Evolutionary conservation across 2,329 filamentous ascomycete species (phyloP).

Genomic region (Fusarium phyllophilum): DNA sequence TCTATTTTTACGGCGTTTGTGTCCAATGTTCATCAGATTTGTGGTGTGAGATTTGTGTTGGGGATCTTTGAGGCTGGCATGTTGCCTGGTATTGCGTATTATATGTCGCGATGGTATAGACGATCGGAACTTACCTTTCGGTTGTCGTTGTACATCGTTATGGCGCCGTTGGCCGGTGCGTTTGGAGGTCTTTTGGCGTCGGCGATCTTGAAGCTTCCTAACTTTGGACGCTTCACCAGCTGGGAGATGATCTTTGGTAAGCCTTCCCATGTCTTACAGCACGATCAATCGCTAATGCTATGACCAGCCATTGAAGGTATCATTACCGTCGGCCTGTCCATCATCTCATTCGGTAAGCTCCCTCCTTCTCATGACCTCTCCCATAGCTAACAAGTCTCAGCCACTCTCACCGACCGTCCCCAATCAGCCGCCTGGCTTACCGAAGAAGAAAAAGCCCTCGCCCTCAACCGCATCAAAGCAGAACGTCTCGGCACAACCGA

Average conservation of each 20-base stretch:
- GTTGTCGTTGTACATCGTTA: slow-evolving; percentile 71
- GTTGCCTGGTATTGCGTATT: slow-evolving; percentile 74
- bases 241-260: slow-evolving; percentile 75
- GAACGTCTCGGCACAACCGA: slow-evolving; percentile 69
- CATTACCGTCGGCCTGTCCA: slow-evolving; percentile 60
- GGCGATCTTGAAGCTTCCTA: slow-evolving; percentile 68
- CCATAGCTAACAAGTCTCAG: slow-evolving; percentile 25
- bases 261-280: accelerated
- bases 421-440: slow-evolving; percentile 73
- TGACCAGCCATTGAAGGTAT: slow-evolving; percentile 70
- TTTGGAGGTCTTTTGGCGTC: slow-evolving; percentile 73
- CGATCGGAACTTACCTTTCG: slow-evolving; percentile 71
- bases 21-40: slow-evolving; percentile 56
- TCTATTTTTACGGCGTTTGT: slow-evolving; percentile 72
- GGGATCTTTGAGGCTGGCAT: slow-evolving; percentile 73
- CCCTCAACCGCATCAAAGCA: slow-evolving; percentile 67
- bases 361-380: accelerated
- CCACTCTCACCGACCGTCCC: slow-evolving; percentile 73
- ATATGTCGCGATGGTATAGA: slow-evolving; percentile 71
- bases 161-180: slow-evolving; percentile 72
- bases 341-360: slow-evolving; percentile 52
- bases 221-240: slow-evolving; percentile 63
- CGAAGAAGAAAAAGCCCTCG: slow-evolving; percentile 69
- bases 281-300: no score
- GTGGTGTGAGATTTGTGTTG: slow-evolving; percentile 68